Conservation (phyloP, 805 yeast species). For the Cyberlindnera lachancei region DNA sequence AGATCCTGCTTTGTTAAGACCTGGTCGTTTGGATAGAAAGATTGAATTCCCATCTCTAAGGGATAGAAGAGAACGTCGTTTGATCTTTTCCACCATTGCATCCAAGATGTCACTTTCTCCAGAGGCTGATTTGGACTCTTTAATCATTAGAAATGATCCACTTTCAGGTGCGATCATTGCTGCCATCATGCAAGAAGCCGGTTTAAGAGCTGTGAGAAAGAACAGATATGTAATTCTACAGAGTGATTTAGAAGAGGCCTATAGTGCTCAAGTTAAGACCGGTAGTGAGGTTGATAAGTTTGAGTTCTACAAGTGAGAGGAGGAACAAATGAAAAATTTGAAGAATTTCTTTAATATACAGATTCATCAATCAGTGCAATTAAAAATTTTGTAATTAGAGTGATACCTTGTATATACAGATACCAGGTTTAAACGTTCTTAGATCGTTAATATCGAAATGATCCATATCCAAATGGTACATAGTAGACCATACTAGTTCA, state of each 20-base stretch:
- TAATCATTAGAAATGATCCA: conserved; percentile 93
- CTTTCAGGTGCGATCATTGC: conserved; percentile 96
- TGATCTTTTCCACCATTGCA: conserved; percentile 92
- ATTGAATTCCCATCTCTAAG: conserved; percentile 95
- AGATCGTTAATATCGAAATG: conserved; percentile 50
- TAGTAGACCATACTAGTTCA: conserved; percentile 28
- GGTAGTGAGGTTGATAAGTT: conserved; percentile 95
- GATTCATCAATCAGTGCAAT: too few relatives aligned
- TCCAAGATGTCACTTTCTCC: conserved; percentile 98
- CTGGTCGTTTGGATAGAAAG: conserved; percentile 97
- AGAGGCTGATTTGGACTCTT: conserved; percentile 91
- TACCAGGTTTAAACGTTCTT: conserved; percentile 51
- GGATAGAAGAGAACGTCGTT: conserved; percentile 96
- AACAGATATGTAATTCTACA: conserved; percentile 95
- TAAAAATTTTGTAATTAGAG: too few relatives aligned
- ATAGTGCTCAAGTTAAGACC: conserved; percentile 91
- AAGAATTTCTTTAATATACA: not conserved
- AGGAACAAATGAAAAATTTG: not conserved
- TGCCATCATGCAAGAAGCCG: conserved; percentile 99
- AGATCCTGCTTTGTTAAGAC: conserved; percentile 96
- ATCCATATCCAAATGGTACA: conserved; percentile 62
- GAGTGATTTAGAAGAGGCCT: conserved; percentile 95
- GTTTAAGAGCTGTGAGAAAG: conserved; percentile 95
- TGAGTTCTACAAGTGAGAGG: conserved; percentile 78
- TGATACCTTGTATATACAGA: conserved; percentile 48